Conservation (phyloP, 1,284 basidiomycete species). For the Leccinum cinnamomeum region DNA sequence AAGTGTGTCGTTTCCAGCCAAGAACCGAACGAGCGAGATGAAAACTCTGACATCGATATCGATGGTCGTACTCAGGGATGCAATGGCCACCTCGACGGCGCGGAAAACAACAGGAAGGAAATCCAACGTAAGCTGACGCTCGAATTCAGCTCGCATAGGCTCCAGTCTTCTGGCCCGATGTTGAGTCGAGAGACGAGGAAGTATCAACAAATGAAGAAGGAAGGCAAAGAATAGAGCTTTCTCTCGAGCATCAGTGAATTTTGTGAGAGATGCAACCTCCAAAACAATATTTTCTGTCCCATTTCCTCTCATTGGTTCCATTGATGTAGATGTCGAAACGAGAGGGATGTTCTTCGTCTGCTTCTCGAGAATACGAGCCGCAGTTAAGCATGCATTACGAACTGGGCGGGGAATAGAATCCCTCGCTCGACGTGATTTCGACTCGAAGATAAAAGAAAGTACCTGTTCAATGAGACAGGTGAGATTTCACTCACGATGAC, state of each 20-base stretch:
- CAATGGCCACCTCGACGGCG: slow-evolving; percentile 30
- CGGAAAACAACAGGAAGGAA: slow-evolving; percentile 44
- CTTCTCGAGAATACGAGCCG: slow-evolving; percentile 11
- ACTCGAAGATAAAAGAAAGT: slow-evolving; percentile 47
- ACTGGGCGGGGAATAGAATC: slow-evolving; percentile 10
- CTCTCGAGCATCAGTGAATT: slow-evolving; percentile 5
- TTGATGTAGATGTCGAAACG: background rate
- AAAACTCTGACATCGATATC: slow-evolving; percentile 57
- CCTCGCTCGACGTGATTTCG: slow-evolving; percentile 24
- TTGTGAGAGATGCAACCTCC: slow-evolving; percentile 10
- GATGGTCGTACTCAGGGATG: slow-evolving; percentile 27
- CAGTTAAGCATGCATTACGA: slow-evolving; percentile 6
- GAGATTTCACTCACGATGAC: background rate
- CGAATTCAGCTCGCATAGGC: slow-evolving; percentile 34
- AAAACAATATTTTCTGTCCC: slow-evolving; percentile 8
- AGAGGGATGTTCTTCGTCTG: background rate
- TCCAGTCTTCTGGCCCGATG: slow-evolving; percentile 43
- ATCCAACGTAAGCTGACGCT: slow-evolving; percentile 26
- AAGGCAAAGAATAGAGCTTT: slow-evolving; percentile 38
- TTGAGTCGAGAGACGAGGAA: slow-evolving; percentile 43
- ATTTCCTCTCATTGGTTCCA: background rate
- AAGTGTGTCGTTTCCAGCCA: slow-evolving; percentile 27
- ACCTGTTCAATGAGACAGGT: slow-evolving; percentile 36
- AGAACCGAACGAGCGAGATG: slow-evolving; percentile 39
- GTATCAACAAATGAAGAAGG: slow-evolving; percentile 43